phyloP scores from a whole-genome alignment of 2,329 filamentous ascomycete species.

The Trichoderma pleuroti region DNA sequence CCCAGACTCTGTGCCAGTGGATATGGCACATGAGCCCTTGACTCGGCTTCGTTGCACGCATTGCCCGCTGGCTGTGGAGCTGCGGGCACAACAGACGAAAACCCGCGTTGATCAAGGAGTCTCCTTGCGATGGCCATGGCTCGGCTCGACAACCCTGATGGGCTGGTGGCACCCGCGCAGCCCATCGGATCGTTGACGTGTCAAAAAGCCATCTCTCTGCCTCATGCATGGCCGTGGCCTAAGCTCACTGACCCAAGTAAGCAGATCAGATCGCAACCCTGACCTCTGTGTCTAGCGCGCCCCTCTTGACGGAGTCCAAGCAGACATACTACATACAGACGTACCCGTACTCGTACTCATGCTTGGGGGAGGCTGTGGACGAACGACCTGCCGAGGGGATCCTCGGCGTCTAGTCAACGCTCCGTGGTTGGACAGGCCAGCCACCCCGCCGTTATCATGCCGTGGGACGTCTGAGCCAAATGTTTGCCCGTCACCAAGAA shows the following conservation, averaged over 20 bases:
- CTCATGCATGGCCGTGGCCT: conserved; percentile 11
- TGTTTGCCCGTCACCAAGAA: neutral
- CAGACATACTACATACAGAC: too few relatives aligned
- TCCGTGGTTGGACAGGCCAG: neutral
- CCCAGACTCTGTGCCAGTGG: neutral
- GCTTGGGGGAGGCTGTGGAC: neutral
- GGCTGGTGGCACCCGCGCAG: neutral
- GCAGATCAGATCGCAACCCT: conserved; percentile 19
- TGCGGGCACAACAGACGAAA: conserved; percentile 1
- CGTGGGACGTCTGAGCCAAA: neutral
- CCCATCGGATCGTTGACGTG: conserved; percentile 11
- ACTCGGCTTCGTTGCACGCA: neutral
- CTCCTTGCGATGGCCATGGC: neutral
- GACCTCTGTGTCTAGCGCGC: conserved; percentile 8
- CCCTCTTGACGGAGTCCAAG: neutral
- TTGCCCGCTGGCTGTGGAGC: conserved; percentile 8
- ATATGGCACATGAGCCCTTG: neutral
- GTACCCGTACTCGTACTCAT: neutral
- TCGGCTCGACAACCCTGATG: conserved; percentile 13
- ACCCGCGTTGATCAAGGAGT: neutral
- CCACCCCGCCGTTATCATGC: neutral
- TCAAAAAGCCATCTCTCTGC: conserved; percentile 6
- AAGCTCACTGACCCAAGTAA: conserved; percentile 17
- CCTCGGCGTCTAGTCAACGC: neutral
- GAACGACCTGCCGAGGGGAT: neutral